Evolutionary conservation across 805 yeast genomes (phyloP).

Genomic region (Yamadazyma sp.): DNA sequence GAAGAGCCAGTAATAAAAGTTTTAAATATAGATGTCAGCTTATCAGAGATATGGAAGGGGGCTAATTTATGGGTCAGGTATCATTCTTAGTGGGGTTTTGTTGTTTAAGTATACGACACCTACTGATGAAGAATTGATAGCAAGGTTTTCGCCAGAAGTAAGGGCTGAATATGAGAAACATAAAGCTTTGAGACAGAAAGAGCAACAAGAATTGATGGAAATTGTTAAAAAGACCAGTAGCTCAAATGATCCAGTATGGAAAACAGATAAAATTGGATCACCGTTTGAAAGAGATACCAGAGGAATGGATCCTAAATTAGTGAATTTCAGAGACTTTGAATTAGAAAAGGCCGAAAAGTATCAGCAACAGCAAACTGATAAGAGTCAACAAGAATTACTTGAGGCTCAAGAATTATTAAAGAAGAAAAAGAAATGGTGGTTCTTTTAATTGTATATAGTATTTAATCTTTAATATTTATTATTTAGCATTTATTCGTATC

Average conservation of each 20-base stretch:
- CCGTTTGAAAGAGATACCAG: conserved; percentile 60
- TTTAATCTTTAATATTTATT: not conserved
- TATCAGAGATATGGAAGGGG: too few relatives aligned
- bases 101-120: conserved; percentile 77
- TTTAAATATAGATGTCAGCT: too few relatives aligned
- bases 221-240: conserved; percentile 61
- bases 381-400: conserved; percentile 26
- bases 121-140: conserved; percentile 75
- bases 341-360: conserved; percentile 41
- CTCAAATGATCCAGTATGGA: conserved; percentile 80
- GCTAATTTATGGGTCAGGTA: conserved; percentile 57
- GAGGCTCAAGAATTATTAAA: conserved; percentile 25
- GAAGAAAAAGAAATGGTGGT: conserved; percentile 21
- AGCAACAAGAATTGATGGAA: conserved; percentile 67
- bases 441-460: conserved; percentile 3
- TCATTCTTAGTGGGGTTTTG: conserved; percentile 70
- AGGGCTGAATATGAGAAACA: conserved; percentile 70
- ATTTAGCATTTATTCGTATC: not conserved
- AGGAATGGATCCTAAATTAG: conserved; percentile 31
- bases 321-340: conserved; percentile 47
- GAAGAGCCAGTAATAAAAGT: too few relatives aligned
- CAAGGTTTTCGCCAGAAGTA: conserved; percentile 77
- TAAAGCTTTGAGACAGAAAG: conserved; percentile 57
- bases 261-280: conserved; percentile 63
- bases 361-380: conserved; percentile 33